phyloP scores from a whole-genome alignment of 2,329 filamentous ascomycete genomes.

The Fusarium azukiicola region DNA sequence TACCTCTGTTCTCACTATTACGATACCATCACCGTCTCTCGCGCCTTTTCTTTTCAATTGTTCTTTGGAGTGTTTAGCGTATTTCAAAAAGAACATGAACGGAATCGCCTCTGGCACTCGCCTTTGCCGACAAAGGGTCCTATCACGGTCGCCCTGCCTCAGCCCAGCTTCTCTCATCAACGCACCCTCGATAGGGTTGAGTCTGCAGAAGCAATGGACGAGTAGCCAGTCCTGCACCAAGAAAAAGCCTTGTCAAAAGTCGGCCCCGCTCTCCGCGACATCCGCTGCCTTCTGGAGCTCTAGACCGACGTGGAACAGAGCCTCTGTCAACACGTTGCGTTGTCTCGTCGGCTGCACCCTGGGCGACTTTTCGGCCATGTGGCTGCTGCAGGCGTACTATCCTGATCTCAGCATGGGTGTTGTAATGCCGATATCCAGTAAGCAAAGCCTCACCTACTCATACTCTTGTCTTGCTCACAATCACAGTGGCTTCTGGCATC shows the following conservation, averaged over 20 bases:
- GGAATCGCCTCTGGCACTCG: neutral
- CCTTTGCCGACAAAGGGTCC: neutral
- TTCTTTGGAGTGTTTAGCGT: neutral
- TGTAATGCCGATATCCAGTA: conserved; percentile 76
- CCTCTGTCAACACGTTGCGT: conserved; percentile 74
- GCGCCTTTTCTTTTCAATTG: neutral
- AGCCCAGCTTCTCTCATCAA: neutral
- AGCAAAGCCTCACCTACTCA: neutral
- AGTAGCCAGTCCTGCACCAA: conserved; percentile 43
- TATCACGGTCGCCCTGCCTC: neutral
- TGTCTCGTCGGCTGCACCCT: conserved; percentile 76
- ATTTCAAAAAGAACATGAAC: neutral
- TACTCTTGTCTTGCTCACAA: neutral
- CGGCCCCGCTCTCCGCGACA: neutral
- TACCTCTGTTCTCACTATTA: neutral
- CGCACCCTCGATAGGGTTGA: neutral
- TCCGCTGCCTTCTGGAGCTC: conserved; percentile 59
- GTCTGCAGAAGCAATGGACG: conserved; percentile 27
- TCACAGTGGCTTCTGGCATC: conserved; percentile 73
- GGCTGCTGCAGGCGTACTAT: conserved; percentile 73
- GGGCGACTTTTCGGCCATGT: conserved; percentile 78
- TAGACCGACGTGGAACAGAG: conserved; percentile 68
- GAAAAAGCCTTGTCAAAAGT: neutral
- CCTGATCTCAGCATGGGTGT: conserved; percentile 69
- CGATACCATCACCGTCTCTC: neutral